Evolutionary conservation across 768 basidiomycete species (phyloP).

Genomic region (Lentinus brumalis): DNA sequence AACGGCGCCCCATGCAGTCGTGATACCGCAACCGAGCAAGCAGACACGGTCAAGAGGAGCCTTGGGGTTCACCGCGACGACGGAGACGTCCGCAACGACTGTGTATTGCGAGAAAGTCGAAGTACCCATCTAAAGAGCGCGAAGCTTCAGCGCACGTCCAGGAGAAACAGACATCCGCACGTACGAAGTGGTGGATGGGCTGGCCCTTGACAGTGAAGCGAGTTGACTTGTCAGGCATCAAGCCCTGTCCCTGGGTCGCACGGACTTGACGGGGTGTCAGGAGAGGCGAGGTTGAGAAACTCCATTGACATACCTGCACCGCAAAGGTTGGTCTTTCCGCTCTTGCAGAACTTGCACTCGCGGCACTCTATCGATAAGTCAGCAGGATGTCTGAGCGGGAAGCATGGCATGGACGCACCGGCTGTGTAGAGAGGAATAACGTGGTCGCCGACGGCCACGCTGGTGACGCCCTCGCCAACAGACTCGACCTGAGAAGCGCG

Average conservation of each 20-base stretch:
- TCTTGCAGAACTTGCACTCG: slow-evolving; percentile 99
- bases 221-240: slow-evolving; percentile 89
- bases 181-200: slow-evolving; percentile 87
- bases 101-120: slow-evolving; percentile 99
- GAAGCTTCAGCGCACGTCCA: background rate
- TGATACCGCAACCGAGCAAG: slow-evolving; percentile 94
- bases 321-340: slow-evolving; percentile 98
- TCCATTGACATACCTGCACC: slow-evolving; percentile 63
- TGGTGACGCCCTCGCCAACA: slow-evolving; percentile 94
- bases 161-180: slow-evolving; percentile 29
- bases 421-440: slow-evolving; percentile 97
- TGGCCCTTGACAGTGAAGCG: slow-evolving; percentile 92
- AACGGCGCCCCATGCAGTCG: slow-evolving; percentile 98
- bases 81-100: slow-evolving; percentile 95
- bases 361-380: slow-evolving; percentile 60
- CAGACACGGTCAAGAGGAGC: slow-evolving; percentile 97
- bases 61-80: slow-evolving; percentile 82
- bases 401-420: slow-evolving; percentile 43
- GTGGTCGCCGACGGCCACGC: slow-evolving; percentile 83
- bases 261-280: slow-evolving; percentile 57
- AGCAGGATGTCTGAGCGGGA: background rate
- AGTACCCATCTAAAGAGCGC: slow-evolving; percentile 80
- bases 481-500: slow-evolving; percentile 76
- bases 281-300: background rate
- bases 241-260: slow-evolving; percentile 87